Percentiles rank a stretch among this genome's conserved stretches.
phyloP scores from a whole-genome alignment of 2,329 filamentous ascomycete genomes.

The Trichophyton mentagrophytes region DNA sequence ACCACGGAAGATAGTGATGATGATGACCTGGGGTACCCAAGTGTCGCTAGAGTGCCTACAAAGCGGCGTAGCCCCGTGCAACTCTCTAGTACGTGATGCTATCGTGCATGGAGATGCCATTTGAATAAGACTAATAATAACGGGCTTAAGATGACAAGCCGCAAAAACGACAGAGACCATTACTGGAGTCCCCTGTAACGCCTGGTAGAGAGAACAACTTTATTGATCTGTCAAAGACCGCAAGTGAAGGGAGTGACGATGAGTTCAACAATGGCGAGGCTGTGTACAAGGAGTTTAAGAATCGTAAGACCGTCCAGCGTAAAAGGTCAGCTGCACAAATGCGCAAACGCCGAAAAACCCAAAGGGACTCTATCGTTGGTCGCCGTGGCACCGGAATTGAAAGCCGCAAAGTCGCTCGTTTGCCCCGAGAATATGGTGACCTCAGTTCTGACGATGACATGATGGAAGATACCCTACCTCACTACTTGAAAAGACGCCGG shows the following conservation, averaged over 20 bases:
- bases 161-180: not conserved
- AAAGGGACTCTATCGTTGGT: conserved; percentile 26
- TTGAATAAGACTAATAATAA: not conserved
- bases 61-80: not conserved
- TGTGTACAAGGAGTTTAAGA: conserved; percentile 53
- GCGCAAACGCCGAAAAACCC: conserved; percentile 36
- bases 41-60: not conserved
- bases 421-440: conserved; percentile 31
- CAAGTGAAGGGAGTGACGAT: conserved; percentile 19
- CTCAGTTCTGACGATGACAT: conserved; percentile 42
- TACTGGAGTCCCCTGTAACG: not conserved
- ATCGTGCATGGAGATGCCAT: not conserved
- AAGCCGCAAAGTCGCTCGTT: conserved; percentile 20
- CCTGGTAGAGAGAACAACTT: not conserved
- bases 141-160: not conserved
- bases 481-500: conserved; percentile 59
- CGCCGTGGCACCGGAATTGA: conserved; percentile 22
- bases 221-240: conserved; percentile 17
- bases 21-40: conserved; percentile 32
- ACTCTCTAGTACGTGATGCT: not conserved
- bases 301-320: conserved; percentile 42
- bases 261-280: conserved; percentile 29
- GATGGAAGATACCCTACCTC: conserved; percentile 51
- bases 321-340: conserved; percentile 40
- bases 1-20: conserved; percentile 22